Conservation (phyloP, 2,329 filamentous ascomycete genomes). For the Calonectria multiphialidica region DNA sequence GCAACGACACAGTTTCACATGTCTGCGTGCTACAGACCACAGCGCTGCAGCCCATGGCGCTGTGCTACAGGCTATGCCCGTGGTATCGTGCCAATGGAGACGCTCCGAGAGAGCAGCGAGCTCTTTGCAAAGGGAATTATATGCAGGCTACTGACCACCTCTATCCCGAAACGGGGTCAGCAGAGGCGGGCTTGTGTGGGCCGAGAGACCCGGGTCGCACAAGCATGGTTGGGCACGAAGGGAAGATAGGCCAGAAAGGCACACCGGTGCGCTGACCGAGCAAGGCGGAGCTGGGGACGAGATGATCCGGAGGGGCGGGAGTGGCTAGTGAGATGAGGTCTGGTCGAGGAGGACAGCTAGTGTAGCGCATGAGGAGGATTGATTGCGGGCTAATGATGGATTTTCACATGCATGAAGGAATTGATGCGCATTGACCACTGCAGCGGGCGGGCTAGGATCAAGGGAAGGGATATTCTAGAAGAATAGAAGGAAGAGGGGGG, state of each 20-base stretch:
- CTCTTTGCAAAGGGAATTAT: constrained; percentile 15
- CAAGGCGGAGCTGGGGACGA: not conserved
- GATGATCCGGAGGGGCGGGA: not conserved
- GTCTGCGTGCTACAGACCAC: not conserved
- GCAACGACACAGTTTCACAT: not conserved
- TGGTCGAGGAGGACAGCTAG: not conserved
- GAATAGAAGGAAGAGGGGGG: not conserved
- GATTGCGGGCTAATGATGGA: not conserved
- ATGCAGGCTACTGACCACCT: not conserved
- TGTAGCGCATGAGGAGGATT: not conserved
- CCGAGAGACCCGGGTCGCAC: not conserved
- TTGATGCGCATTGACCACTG: not conserved
- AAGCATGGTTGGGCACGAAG: not conserved
- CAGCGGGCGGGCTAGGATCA: not conserved
- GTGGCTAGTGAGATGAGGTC: not conserved
- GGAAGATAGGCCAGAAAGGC: not conserved
- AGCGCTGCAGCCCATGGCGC: too few relatives aligned
- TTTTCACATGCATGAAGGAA: constrained; percentile 1
- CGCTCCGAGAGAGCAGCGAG: not conserved
- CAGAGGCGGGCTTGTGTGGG: not conserved
- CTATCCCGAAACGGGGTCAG: not conserved
- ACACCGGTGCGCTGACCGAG: not conserved
- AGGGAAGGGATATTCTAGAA: not conserved
- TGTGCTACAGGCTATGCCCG: too few relatives aligned
- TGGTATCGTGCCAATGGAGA: not conserved